Evolutionary conservation across 2,329 filamentous ascomycete genomes (phyloP).

Genomic region (Macrophomina pseudophaseolina): DNA sequence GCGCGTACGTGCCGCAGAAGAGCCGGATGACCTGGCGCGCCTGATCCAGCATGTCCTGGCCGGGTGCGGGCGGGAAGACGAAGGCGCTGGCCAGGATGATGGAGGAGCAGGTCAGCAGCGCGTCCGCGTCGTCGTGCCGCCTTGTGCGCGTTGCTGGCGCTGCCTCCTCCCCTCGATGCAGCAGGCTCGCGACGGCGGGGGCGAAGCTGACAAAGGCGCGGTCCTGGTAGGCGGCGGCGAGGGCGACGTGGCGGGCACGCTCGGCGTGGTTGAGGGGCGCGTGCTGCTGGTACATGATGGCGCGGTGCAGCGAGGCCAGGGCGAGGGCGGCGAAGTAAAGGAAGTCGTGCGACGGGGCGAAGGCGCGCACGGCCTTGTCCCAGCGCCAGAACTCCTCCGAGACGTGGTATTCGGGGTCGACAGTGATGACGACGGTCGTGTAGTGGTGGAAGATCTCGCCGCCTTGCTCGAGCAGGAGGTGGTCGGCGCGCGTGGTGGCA

Average conservation of each 20-base stretch:
- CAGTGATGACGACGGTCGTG: not conserved
- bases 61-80: slow-evolving; percentile 12
- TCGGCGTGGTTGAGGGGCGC: not conserved
- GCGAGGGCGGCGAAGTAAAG: slow-evolving; percentile 13
- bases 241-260: not conserved
- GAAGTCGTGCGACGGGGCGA: slow-evolving; percentile 8
- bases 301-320: slow-evolving; percentile 15
- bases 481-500: not conserved
- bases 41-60: not conserved
- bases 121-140: not conserved
- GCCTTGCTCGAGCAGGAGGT: not conserved
- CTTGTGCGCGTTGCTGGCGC: no score
- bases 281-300: not conserved
- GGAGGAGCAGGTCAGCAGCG: not conserved
- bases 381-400: slow-evolving; percentile 7
- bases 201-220: not conserved
- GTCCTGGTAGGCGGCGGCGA: not conserved
- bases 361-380: slow-evolving; percentile 2
- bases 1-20: not conserved
- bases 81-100: slow-evolving; percentile 2
- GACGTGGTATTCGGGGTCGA: not conserved
- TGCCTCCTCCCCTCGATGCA: not conserved
- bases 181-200: not conserved
- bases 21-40: not conserved
- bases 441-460: slow-evolving; percentile 11